Percentiles rank a stretch among this genome's conserved stretches.
Evolutionary conservation across 202 grass and related monocot species (phyloP).

Genomic region (Bolboschoenoplectus hybrid): DNA sequence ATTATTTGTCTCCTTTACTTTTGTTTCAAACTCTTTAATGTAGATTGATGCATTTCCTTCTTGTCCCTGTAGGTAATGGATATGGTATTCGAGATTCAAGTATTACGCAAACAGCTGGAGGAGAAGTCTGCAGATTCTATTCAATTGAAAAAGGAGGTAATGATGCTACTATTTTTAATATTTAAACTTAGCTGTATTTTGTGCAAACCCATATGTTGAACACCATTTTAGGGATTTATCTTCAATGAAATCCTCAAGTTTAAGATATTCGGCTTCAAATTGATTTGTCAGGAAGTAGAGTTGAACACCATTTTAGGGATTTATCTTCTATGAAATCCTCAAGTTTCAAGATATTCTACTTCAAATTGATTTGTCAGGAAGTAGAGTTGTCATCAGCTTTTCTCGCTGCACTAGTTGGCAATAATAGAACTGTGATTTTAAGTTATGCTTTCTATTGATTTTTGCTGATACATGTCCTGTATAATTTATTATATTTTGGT

Average conservation of each 20-base stretch:
- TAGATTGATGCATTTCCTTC: conserved; percentile 1
- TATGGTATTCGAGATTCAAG: conserved; percentile 85
- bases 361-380: neutral
- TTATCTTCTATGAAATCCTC: neutral
- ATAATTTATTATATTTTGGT: neutral
- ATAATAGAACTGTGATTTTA: neutral
- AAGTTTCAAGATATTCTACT: conserved; percentile 29
- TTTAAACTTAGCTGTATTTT: conserved; percentile 7
- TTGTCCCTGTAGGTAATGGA: conserved; percentile 80
- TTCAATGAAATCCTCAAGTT: neutral
- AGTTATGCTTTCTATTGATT: neutral
- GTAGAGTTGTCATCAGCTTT: neutral
- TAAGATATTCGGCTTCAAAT: conserved; percentile 14
- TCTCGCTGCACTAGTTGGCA: neutral
- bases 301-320: neutral
- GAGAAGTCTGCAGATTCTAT: conserved; percentile 70
- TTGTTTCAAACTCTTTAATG: conserved; percentile 29
- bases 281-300: conserved; percentile 3
- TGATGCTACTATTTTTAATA: neutral
- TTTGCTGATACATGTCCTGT: neutral
- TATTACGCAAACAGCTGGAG: conserved; percentile 62
- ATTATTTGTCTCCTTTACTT: conserved; percentile 10
- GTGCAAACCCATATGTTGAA: neutral
- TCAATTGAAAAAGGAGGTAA: conserved; percentile 90
- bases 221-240: too few relatives aligned